A percentile compares a stretch with the other conserved stretches of the same genome.
These are phyloP conservation scores for Tolypocladium tundrense DNA, from an alignment of 2,329 filamentous ascomycete species.

Conservation along the genomic window DNA sequence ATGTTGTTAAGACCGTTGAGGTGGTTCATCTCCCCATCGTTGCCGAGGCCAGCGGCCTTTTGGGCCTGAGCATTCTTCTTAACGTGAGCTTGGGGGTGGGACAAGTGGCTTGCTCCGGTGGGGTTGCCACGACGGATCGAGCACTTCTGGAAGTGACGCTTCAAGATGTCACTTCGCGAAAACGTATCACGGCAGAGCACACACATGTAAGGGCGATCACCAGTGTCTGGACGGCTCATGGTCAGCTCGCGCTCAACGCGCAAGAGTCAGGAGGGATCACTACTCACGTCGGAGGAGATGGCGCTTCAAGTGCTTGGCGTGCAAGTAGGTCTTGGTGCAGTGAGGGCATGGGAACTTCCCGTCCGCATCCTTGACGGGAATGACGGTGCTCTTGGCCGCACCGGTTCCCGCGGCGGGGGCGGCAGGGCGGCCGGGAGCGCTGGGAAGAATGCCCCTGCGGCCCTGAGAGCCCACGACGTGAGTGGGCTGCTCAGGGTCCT, in stretches of 20 bases:
- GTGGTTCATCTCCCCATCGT: constrained; percentile 46
- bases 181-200: constrained; percentile 97
- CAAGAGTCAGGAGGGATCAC: constrained; percentile 1
- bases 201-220: constrained; percentile 96
- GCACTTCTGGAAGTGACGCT: constrained; percentile 99
- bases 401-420: constrained; percentile 61
- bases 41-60: constrained; percentile 41
- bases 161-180: constrained; percentile 93
- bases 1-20: constrained; percentile 52
- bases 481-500: constrained; percentile 58
- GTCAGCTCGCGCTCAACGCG: constrained; percentile 15
- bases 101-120: constrained; percentile 86
- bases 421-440: constrained; percentile 74
- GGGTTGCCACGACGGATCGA: constrained; percentile 93
- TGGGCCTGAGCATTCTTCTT: constrained; percentile 61
- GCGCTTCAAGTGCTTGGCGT: constrained; percentile 94
- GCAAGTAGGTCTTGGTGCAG: constrained; percentile 95
- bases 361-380: constrained; percentile 90
- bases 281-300: constrained; percentile 91
- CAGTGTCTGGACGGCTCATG: constrained; percentile 60
- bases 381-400: constrained; percentile 66
- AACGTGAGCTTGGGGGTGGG: constrained; percentile 81
- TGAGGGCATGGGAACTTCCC: constrained; percentile 97
- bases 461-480: constrained; percentile 95
- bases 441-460: constrained; percentile 81